Base-by-base conservation (phyloP, 805 yeast species). In the Candida ponderosae region DNA sequence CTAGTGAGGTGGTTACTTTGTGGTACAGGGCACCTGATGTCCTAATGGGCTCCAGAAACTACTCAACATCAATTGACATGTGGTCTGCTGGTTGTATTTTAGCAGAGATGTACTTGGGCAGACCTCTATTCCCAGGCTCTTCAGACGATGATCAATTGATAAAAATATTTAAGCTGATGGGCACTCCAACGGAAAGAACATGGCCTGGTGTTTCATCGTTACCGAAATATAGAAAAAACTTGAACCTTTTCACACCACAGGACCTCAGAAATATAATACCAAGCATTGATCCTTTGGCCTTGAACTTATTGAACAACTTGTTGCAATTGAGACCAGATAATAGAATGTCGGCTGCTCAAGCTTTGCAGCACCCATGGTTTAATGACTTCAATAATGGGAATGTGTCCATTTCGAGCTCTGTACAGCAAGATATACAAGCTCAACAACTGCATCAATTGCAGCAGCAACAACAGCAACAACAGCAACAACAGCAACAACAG, bases 11-110 rank as follows among this genome's bases (percentile, higher is more conserved):
- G 37, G 98, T 93, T 32, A 93, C 98, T 0, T 66, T 93, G 45
- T 93, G 98, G 98, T 90, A 90, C 62, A 75, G 98, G 46, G 96
- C 97, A 0, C 98, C 98, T 0, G 98, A 90, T 57, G 97, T 93
- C 23, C 66, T 93, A 36, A 70, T 93, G 54, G 98, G 98, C 3
- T 87, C 96, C 3, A 77, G 96, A 50, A 90, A 94, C 39, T 93
- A 93, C 62, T 84, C 96, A 33, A 93, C 98, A 0, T 89, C 96
- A 8, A 94, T 93, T 42, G 98, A 93, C 57, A 86, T 93, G 65
- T 93, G 98, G 98, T 87, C 96, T 15, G 94, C 96, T 14, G 98
- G 98, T 14, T 93, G 98, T 63, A 93, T 93, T 38, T 74, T 93
- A 58, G 97, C 97, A 3, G 98, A 93, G 56, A 90, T 93, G 97